Conservation (phyloP, 2,329 filamentous ascomycete genomes). For the Neonectria faginata region DNA sequence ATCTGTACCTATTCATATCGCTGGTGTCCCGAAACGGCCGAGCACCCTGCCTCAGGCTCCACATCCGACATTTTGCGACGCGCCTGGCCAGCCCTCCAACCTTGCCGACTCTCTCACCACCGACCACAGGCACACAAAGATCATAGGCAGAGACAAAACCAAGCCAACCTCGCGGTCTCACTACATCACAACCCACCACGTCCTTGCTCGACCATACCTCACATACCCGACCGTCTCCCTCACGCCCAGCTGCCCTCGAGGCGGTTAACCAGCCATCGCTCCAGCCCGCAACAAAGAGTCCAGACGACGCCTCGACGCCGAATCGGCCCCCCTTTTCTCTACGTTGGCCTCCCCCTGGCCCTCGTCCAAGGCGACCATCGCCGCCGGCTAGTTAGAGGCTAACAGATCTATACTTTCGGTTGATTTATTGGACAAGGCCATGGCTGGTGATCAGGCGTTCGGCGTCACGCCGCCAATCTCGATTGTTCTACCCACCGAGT, state of each 20-base stretch:
- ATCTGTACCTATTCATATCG: constrained; percentile 3
- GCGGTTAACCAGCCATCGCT: neutral
- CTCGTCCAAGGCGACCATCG: constrained; percentile 1
- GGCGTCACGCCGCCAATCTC: constrained; percentile 91
- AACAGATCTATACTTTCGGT: constrained; percentile 8
- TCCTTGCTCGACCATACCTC: constrained; percentile 17
- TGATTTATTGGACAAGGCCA: constrained; percentile 35
- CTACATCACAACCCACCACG: constrained; percentile 8
- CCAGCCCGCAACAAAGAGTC: constrained; percentile 10
- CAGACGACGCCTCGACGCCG: neutral
- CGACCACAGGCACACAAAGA: neutral
- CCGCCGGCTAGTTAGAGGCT: neutral
- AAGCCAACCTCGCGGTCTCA: constrained; percentile 8
- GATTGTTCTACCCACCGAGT: constrained; percentile 76
- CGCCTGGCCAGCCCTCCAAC: constrained; percentile 15
- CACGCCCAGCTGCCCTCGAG: neutral
- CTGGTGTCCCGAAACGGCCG: neutral
- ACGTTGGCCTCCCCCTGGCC: neutral
- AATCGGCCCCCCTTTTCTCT: neutral
- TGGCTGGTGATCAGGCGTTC: constrained; percentile 55
- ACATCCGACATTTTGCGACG: constrained; percentile 12
- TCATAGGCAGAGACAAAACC: constrained; percentile 5
- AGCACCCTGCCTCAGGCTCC: constrained; percentile 23
- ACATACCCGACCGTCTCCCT: constrained; percentile 10
- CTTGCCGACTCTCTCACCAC: constrained; percentile 15